Base-by-base conservation (phyloP, 352 stramenopile genomes). In the Peronosclerospora sorghi region DNA sequence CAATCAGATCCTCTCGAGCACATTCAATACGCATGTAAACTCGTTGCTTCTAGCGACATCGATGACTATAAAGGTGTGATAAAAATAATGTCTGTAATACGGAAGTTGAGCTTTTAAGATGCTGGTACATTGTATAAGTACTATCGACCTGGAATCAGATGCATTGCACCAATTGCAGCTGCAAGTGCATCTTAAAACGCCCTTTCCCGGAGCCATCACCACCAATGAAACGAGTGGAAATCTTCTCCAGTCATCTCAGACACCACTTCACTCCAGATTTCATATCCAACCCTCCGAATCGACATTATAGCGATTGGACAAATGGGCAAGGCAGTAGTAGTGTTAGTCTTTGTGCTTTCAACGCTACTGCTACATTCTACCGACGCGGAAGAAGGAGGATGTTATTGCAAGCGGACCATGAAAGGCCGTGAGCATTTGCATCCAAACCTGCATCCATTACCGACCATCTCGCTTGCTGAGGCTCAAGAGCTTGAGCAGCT, bases 381-480 rank as follows among this genome's bases (percentile, higher is more conserved):
- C 1, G 20, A 45, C 0, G 20, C 48, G 5, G 40, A 47, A 4
- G 26, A 56, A 12, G 57, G 60, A 2, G 45, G 46, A 18, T 83
- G 73, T 46, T 52, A 47, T 8, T 87, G 75, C 58, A 71, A 68
- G 39, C 69, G 76, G 41, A 86, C 76, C 30, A 84, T 86, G 68
- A 78, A 80, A 55, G 68, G 68, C 32, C 76, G 76, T 14, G 71
- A 84, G 32, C 73, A 85, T 42, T 41, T 83, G 51, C 73, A 86
- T 38, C 68, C 67, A 18, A 71, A 56, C 26, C 37, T 76, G n/a
- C 35, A 59, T 26, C n/a, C 59, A 26, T 46, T 80, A 6, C 62
- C 61, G 13, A 39, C 56, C 8, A 44, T 76, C 45, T 71, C 69
- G 30, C 58, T 80, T 2, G 52, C 55, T 1, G 56, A 77, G 32